These are phyloP conservation scores for Quercus gilva DNA, from an alignment of 306 rosid species.

Conservation along the genomic window DNA sequence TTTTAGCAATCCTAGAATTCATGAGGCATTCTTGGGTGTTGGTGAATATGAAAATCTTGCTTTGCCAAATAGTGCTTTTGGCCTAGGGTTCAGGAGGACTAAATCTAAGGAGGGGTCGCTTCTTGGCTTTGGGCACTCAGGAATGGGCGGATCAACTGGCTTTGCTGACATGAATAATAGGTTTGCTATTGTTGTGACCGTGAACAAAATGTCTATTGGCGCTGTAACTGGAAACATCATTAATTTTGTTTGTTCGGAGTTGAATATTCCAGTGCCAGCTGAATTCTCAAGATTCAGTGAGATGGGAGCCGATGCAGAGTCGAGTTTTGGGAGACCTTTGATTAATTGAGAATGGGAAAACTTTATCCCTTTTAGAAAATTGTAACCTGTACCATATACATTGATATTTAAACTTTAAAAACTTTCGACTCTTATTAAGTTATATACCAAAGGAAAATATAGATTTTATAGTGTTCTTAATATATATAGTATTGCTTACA, in stretches of 20 bases:
- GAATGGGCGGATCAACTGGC: constrained; percentile 96
- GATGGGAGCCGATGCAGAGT: constrained; percentile 26
- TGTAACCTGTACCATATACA: not conserved
- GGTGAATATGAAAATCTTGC: constrained; percentile 55
- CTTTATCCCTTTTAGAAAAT: constrained; percentile 10
- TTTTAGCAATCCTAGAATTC: constrained; percentile 59
- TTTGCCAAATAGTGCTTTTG: constrained; percentile 57
- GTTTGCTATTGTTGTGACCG: constrained; percentile 80
- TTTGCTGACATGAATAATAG: constrained; percentile 62
- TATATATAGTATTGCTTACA: not conserved
- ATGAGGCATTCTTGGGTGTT: constrained; percentile 78
- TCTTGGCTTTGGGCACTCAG: constrained; percentile 86
- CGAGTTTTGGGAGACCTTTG: constrained; percentile 40
- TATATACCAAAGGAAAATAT: not conserved
- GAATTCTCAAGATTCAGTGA: constrained; percentile 47
- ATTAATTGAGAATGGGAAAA: constrained; percentile 55
- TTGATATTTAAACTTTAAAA: not conserved
- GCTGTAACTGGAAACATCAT: constrained; percentile 58
- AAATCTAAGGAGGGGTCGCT: constrained; percentile 54
- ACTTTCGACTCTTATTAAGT: not conserved
- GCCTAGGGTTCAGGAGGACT: constrained; percentile 79
- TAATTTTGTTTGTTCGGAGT: constrained; percentile 80
- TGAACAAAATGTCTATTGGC: constrained; percentile 85
- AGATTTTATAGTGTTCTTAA: not conserved
- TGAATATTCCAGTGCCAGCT: constrained; percentile 70